Percentiles rank a stretch among this genome's conserved stretches.
Evolutionary conservation across 2,329 filamentous ascomycete genomes (phyloP).

Genomic region (Aspergillus sp.): DNA sequence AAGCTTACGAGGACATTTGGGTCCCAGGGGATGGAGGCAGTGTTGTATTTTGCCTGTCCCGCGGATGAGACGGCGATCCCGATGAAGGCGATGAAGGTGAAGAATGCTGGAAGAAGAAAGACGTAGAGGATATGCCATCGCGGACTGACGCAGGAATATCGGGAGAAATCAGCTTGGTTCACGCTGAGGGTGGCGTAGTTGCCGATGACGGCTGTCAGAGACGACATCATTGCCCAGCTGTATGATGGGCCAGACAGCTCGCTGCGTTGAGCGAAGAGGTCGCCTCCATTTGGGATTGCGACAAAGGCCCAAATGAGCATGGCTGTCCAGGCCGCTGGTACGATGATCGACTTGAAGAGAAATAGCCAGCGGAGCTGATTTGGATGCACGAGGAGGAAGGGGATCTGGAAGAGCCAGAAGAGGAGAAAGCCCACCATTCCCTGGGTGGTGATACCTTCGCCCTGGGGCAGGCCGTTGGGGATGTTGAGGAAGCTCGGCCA

Average conservation of each 20-base stretch:
- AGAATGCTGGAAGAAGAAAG: conserved; percentile 56
- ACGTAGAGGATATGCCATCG: conserved; percentile 57
- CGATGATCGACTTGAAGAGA: neutral
- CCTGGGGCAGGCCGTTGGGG: neutral
- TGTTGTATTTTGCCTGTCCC: conserved; percentile 41
- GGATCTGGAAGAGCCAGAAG: neutral
- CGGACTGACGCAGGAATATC: conserved; percentile 53
- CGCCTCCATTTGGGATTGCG: neutral
- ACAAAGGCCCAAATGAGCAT: neutral
- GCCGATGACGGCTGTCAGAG: neutral
- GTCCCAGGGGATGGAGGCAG: conserved; percentile 47
- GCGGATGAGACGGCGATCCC: conserved; percentile 46
- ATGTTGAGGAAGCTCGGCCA: neutral
- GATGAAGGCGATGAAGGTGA: conserved; percentile 59
- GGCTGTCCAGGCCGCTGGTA: neutral
- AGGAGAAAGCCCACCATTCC: neutral
- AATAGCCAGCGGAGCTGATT: neutral
- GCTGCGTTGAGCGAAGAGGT: neutral
- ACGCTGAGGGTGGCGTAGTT: neutral
- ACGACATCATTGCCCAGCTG: neutral
- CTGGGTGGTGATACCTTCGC: neutral
- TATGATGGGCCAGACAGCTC: neutral
- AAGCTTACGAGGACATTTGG: conserved; percentile 46
- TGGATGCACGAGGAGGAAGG: neutral
- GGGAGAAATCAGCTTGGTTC: conserved; percentile 59